phyloP scores from a whole-genome alignment of 129 eudicot genomes.

The Flaveria sonorensis region DNA sequence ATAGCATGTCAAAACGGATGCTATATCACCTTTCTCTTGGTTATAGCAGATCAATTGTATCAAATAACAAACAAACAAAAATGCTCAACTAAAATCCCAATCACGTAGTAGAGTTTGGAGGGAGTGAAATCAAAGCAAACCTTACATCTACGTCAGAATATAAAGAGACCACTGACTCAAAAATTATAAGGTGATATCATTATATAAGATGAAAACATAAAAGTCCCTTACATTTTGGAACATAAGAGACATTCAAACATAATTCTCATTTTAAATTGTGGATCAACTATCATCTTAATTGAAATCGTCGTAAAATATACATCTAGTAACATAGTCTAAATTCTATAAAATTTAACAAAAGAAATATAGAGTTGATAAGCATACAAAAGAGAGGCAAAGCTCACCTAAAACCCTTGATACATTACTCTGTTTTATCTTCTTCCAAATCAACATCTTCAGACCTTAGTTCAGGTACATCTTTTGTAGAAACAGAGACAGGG shows the following conservation, averaged over 20 bases:
- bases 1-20: neutral
- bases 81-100: too few species aligned
- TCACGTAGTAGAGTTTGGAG: too few species aligned
- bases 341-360: slow-evolving; percentile 35
- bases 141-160: too few species aligned
- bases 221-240: neutral
- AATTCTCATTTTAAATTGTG: neutral
- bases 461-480: slow-evolving; percentile 45
- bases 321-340: slow-evolving; percentile 29
- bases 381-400: slow-evolving; percentile 38
- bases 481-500: slow-evolving; percentile 52
- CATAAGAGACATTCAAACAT: neutral
- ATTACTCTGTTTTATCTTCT: slow-evolving; percentile 83
- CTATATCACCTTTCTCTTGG: too few species aligned
- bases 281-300: slow-evolving; percentile 1
- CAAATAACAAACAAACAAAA: neutral
- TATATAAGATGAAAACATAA: neutral
- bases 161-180: too few species aligned
- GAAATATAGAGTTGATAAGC: slow-evolving; percentile 19
- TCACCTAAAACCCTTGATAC: slow-evolving; percentile 6
- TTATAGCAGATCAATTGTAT: too few species aligned
- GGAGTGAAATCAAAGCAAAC: too few species aligned
- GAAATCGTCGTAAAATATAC: slow-evolving; percentile 33
- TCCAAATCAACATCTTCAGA: slow-evolving; percentile 55
- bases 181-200: neutral